phyloP scores from a whole-genome alignment of 768 basidiomycete genomes.

The Boletus tylopilopsis region DNA sequence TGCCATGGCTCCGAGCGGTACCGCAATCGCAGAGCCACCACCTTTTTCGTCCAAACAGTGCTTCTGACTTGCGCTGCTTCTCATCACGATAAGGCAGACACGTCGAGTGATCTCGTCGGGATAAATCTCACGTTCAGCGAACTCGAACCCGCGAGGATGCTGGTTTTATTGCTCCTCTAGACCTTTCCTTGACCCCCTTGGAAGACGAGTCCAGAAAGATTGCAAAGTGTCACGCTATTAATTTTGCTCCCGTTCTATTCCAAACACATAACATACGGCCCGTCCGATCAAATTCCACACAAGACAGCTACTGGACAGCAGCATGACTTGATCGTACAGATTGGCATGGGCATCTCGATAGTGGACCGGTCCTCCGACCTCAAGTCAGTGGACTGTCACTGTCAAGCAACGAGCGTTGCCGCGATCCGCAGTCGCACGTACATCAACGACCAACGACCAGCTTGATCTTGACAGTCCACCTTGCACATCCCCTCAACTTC shows the following conservation, averaged over 20 bases:
- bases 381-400: slow-evolving; percentile 8
- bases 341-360: slow-evolving; percentile 1
- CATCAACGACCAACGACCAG: slow-evolving; percentile 67
- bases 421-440: slow-evolving; percentile 67
- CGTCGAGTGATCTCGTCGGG: background rate
- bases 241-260: slow-evolving; percentile 3
- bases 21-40: slow-evolving; percentile 7
- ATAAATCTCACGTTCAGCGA: background rate
- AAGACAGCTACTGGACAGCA: no score
- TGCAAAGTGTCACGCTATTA: slow-evolving; percentile 1
- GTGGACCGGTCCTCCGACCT: background rate
- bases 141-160: background rate
- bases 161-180: background rate
- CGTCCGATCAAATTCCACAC: background rate
- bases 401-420: slow-evolving; percentile 40
- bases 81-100: slow-evolving; percentile 1
- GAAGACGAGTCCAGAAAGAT: background rate
- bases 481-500: slow-evolving; percentile 56
- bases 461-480: slow-evolving; percentile 54
- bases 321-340: slow-evolving; percentile 4
- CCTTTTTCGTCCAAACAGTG: background rate
- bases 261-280: background rate
- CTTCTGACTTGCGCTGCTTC: slow-evolving; percentile 18
- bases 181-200: background rate
- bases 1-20: slow-evolving; percentile 6